Evolutionary conservation across 2,329 filamentous ascomycete species (phyloP).

Genomic region (Phyllachora maydis): DNA sequence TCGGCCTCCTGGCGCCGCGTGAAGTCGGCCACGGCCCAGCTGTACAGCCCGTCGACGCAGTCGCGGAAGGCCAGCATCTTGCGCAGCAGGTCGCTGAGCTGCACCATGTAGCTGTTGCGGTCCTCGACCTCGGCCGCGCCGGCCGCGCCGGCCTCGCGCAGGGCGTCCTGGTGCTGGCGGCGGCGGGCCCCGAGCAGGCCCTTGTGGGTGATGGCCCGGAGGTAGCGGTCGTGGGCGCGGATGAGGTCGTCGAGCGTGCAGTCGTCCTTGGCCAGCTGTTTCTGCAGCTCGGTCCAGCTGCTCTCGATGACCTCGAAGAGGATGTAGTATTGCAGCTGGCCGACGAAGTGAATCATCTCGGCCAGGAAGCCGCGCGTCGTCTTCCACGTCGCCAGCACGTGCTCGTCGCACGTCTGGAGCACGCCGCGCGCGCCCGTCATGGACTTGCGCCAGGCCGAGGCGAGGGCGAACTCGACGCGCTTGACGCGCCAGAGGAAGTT

Average conservation of each 20-base stretch:
- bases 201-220: constrained; percentile 89
- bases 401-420: constrained; percentile 48
- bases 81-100: constrained; percentile 81
- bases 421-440: constrained; percentile 94
- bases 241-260: constrained; percentile 93
- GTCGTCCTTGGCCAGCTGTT: constrained; percentile 61
- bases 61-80: constrained; percentile 90
- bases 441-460: constrained; percentile 80
- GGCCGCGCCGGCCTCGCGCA: constrained; percentile 11
- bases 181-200: constrained; percentile 64
- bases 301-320: constrained; percentile 96
- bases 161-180: constrained; percentile 15
- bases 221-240: constrained; percentile 72
- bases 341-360: constrained; percentile 97
- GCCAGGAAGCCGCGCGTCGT: constrained; percentile 70
- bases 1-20: constrained; percentile 73
- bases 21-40: constrained; percentile 87
- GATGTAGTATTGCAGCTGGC: constrained; percentile 95
- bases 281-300: constrained; percentile 80
- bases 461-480: constrained; percentile 83
- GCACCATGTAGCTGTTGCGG: constrained; percentile 60
- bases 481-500: constrained; percentile 98
- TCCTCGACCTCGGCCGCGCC: constrained; percentile 32
- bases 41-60: constrained; percentile 82
- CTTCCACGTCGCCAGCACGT: constrained; percentile 70